Evolutionary conservation across 2,329 filamentous ascomycete species (phyloP), one percentile per base, ranked within the genome.

Genomic region (Fusarium lyarnte): DNA sequence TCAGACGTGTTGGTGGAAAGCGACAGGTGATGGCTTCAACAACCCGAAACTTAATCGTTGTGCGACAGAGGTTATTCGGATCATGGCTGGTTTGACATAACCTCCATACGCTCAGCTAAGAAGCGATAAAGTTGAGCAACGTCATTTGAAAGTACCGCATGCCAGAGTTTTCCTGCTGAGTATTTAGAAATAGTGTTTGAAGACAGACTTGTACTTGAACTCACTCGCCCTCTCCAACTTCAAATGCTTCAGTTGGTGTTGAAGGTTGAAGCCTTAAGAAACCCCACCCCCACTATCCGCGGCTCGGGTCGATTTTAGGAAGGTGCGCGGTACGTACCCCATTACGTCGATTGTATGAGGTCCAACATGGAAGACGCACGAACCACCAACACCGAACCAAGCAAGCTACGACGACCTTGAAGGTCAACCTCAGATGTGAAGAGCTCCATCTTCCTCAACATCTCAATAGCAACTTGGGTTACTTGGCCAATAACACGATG

Each of bases 401-500:
- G 29, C 29, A 58, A 72, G 69, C 58, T 65, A 65, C 69, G 35
- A 70, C 69, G 57, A 73, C 61, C 51, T 68, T 46, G 43, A 67
- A 67, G 61, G 65, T 73, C 70, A 36, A 36, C 46, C 38, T 45
- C 29, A 73, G 39, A 42, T 59, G 69, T 38, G 54, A 73, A 73
- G 35, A 73, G 51, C 66, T 68, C 39, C 70, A 39, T 49, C 14
- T 38, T 46, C 36, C 21, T 41, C 16, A 23, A 47, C 27, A 55
- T 29, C 31, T 31, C 11, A 38, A 33, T 25, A n/a, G 29, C 27
- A 8, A 23, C 23, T 49, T 25, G 27, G 21, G n/a, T 31, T 25
- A 6, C 7, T 51, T 46, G 51, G 61, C 17, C 41, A 42, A 53
- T 27, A 35, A 55, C 78, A 85, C 79, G 66, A 90, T 90, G 87